Evolutionary conservation across 164 flowering plant species (phyloP).

Genomic region (Brasenia schreberi): DNA sequence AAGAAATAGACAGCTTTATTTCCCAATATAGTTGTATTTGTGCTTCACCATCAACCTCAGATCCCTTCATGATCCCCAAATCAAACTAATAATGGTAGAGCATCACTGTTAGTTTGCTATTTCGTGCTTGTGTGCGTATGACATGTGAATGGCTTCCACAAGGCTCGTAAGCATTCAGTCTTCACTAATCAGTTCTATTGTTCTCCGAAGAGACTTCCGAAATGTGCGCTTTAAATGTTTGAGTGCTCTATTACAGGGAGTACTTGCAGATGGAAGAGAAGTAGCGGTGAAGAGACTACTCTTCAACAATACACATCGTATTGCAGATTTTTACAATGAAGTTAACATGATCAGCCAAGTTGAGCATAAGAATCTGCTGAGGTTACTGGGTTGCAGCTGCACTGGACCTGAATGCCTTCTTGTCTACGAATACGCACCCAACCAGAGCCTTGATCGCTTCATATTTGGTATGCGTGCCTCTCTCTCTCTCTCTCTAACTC

Average conservation of each 20-base stretch:
- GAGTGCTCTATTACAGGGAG: conserved; percentile 24
- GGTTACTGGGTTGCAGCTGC: conserved; percentile 47
- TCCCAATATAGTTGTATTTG: too few relatives aligned
- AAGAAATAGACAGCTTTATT: not conserved
- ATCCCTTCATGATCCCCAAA: too few relatives aligned
- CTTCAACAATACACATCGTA: conserved; percentile 16
- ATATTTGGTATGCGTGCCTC: conserved; percentile 32
- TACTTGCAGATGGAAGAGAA: conserved; percentile 51
- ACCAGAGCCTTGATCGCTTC: conserved; percentile 43
- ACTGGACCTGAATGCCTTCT: conserved; percentile 31
- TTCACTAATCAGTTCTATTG: not conserved
- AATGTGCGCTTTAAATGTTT: not conserved
- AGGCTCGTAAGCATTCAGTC: not conserved
- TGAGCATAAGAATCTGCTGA: conserved; percentile 51
- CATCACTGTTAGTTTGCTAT: not conserved
- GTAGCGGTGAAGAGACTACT: conserved; percentile 50
- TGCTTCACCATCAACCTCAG: too few relatives aligned
- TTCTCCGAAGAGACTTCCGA: not conserved
- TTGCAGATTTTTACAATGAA: conserved; percentile 36
- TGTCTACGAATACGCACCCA: conserved; percentile 46
- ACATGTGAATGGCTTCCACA: not conserved
- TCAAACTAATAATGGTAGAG: too few relatives aligned
- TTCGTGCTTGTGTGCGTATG: not conserved
- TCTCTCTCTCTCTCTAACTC: not conserved
- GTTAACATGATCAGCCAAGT: conserved; percentile 40